Evolutionary conservation across 768 basidiomycete species (phyloP), one percentile per base, ranked within the genome.

Genomic region (Termitomyces sp.): DNA sequence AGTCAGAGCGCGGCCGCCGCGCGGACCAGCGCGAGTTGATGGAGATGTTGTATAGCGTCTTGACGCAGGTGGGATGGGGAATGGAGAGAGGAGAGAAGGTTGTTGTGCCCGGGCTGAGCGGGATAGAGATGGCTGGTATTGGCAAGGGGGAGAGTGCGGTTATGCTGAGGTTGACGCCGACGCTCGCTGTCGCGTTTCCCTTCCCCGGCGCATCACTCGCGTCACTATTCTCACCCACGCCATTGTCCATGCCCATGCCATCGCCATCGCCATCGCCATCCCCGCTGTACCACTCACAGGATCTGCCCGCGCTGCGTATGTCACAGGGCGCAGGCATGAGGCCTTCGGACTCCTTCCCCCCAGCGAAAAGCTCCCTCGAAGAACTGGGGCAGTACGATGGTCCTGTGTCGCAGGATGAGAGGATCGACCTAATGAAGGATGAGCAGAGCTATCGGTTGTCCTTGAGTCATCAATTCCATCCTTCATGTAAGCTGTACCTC

Each of bases 391-490:
- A 57, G 41, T 37, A 4, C 61, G 64, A 36, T 64, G 68, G 32
- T 4, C 75, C 73, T 2, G 65, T 72, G 0, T 73, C 75, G 2
- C 62, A 59, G 24, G 74, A 80, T 48, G 72, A 74, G 22, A 59
- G 60, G 8, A 65, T 74, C 20, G 65, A 72, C 13, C 76, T 81
- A 44, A 68, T 74, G 44, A 74, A 74, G 60, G 78, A 87, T 57
- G 91, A 92, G 71, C 72, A 83, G 58, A 76, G 82, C 56, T 93
- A 92, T 67, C 74, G 90, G 34, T 74, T 87, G 58, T 71, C 87
- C 53, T 71, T 87, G 47, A 79, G 76, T 39, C 91, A 92, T 59
- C 75, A 80, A 29, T 92, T 85, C 69, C 85, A 93, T 66, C 77
- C 79, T 29, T 83, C 85, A 10, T 65, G 89, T 90, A 64, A 63